These are phyloP conservation scores for Fomitopsis pulvina DNA, from an alignment of 768 basidiomycete species.

Conservation along the genomic window DNA sequence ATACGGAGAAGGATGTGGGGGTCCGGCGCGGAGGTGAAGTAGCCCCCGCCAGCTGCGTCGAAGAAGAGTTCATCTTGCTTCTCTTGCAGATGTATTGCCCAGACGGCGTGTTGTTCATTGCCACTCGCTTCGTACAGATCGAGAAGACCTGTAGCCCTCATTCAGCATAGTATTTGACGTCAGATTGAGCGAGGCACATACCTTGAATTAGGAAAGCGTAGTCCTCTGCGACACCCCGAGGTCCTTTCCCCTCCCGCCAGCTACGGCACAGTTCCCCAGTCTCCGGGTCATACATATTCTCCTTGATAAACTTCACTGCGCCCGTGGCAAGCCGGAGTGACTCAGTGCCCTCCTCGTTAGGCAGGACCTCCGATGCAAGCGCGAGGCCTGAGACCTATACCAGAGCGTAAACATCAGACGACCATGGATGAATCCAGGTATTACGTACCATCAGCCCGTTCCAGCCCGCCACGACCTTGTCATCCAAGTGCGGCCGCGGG, in stretches of 20 bases:
- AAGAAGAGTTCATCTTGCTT: slow-evolving; percentile 34
- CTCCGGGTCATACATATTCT: slow-evolving; percentile 12
- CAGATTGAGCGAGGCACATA: not conserved
- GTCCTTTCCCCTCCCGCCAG: slow-evolving; percentile 31
- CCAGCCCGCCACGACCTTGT: slow-evolving; percentile 36
- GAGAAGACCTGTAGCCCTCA: slow-evolving; percentile 18
- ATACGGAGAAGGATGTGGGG: slow-evolving; percentile 30
- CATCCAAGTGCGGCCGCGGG: slow-evolving; percentile 34
- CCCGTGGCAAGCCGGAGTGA: slow-evolving; percentile 12
- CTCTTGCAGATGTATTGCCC: slow-evolving; percentile 30
- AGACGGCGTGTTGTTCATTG: slow-evolving; percentile 24
- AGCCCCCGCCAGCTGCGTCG: slow-evolving; percentile 32
- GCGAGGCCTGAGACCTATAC: slow-evolving; percentile 19
- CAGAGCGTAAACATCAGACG: too few relatives aligned
- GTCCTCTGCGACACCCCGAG: slow-evolving; percentile 32
- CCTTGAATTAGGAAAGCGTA: slow-evolving; percentile 32
- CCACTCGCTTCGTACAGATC: slow-evolving; percentile 33
- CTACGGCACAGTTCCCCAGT: slow-evolving; percentile 23
- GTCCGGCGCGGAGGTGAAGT: slow-evolving; percentile 32
- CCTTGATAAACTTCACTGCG: slow-evolving; percentile 14
- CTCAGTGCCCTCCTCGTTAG: not conserved
- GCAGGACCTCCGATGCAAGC: slow-evolving; percentile 13
- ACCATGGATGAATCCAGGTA: slow-evolving; percentile 9
- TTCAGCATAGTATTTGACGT: not conserved
- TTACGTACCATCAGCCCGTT: slow-evolving; percentile 34